Evolutionary conservation across 345 rosid genomes (phyloP), one percentile per base, ranked within the genome.

Genomic region (Salix purpurea): DNA sequence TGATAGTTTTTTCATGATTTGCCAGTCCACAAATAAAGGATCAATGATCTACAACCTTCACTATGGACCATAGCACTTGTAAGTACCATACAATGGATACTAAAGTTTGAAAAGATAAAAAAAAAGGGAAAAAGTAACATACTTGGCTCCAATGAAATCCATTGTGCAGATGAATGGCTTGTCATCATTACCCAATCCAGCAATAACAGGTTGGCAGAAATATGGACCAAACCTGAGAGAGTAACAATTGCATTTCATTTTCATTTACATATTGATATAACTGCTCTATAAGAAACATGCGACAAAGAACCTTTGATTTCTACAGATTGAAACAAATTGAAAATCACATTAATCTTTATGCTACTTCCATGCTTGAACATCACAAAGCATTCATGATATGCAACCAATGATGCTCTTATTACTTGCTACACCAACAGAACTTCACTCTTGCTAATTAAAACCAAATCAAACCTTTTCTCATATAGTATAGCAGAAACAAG

Each of bases 101-200:
- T 18, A 28, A 37, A 66, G 48, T 30, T 52, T 13, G 11, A 50
- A 30, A 34, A n/a, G 18, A 61, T 74, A 3, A 12, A 58, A 58
- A 1, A 9, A 10, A 0, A 0, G 23, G 62, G 14, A 75, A 82
- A 37, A 72, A 72, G 58, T 28, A 82, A 83, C 94, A 69, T 88
- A 96, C 99, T 93, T 93, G 71, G 97, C 99, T 77, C 98, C 98
- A 83, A 93, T 93, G 1, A 95, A 92, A 82, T 96, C 99, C 99
- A 92, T 92, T 15, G 99, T 96, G 84, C 99, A 96, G 73, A 96
- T 93, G 80, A 96, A 96, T 46, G 99, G 99, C 84, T 92, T 92
- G 84, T 92, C 91, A 74, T 93, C 98, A 58, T 89, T 98, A 70
- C 97, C 89, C 86, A 96, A 82, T 64, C 99, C 99, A 67, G 97